These are phyloP conservation scores for Xylaria longipes DNA, from an alignment of 495 filamentous ascomycete genomes.

Conservation along the genomic window DNA sequence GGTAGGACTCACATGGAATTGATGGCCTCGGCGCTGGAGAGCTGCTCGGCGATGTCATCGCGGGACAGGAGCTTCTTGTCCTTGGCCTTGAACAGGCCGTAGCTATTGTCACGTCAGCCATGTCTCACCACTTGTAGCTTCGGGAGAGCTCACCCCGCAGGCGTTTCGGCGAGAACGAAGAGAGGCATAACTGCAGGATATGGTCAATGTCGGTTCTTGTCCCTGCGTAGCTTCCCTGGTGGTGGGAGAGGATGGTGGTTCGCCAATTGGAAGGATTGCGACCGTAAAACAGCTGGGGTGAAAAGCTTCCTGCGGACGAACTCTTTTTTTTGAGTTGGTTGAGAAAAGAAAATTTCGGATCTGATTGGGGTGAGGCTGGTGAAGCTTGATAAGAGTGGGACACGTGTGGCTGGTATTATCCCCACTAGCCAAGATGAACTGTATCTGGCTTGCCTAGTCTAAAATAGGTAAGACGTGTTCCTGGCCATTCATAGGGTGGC, in stretches of 20 bases:
- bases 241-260: slow-evolving; percentile 17
- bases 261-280: slow-evolving; percentile 25
- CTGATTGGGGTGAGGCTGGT: slow-evolving; percentile 20
- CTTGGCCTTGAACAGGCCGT: slow-evolving; percentile 95
- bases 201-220: slow-evolving; percentile 16
- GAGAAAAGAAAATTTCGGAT: slow-evolving; percentile 28
- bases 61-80: slow-evolving; percentile 97
- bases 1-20: slow-evolving; percentile 76
- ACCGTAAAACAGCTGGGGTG: slow-evolving; percentile 21
- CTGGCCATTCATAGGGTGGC: neutral
- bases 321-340: slow-evolving; percentile 12
- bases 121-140: slow-evolving; percentile 12
- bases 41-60: slow-evolving; percentile 74
- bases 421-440: neutral
- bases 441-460: neutral
- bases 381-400: slow-evolving; percentile 27
- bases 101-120: slow-evolving; percentile 52
- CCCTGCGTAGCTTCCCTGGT: slow-evolving; percentile 40
- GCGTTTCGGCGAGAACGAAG: slow-evolving; percentile 88
- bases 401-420: slow-evolving; percentile 24
- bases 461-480: neutral
- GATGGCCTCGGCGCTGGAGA: slow-evolving; percentile 81
- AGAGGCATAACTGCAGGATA: slow-evolving; percentile 65
- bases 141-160: slow-evolving; percentile 68
- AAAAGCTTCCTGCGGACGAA: slow-evolving; percentile 21